Evolutionary conservation across 2,329 filamentous ascomycete genomes (phyloP), one percentile per base, ranked within the genome.

Genomic region (Monilinia polystroma): DNA sequence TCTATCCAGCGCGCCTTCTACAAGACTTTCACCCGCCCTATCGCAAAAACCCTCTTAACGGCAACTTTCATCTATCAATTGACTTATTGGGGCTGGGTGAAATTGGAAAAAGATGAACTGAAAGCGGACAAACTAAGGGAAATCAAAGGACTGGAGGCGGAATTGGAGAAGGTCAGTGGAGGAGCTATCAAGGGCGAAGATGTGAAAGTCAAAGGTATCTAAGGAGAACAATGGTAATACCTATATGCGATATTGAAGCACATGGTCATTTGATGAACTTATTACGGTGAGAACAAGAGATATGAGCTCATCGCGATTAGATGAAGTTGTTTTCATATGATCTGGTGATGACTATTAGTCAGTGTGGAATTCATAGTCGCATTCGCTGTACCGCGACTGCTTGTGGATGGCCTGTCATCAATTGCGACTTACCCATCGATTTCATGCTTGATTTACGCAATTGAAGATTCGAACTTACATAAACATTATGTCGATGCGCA

Each of bases 21-120:
- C 81, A 88, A 86, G 75, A 87, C 86, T 18, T 93, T 92, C 75
- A 86, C 87, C 51, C 83, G 89, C 1, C 90, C 91, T 3, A 81
- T 94, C 56, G 83, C 86, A 64, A 94, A 93, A 79, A 87, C 87
- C 64, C 85, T 92, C 71, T 82, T 94, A 49, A 83, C 90, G 75
- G 90, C 91, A 64, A 84, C 93, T 66, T 87, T 92, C 75, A 90
- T 88, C 2, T 95, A 94, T 77, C 91, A 95, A 78, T 73, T 90
- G n/a, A 78, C 84, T 18, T 94, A 93, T 79, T 92, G 86, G 80
- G 80, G 79, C 18, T 95, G 91, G 91, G 76, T 85, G 49, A 91
- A 89, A 78, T 81, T 94, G 62, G 91, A 93, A 77, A 84, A 85
- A 45, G 83, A 91, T 64, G 91, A 95, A 79, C 81, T 85, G 66